Base-by-base conservation (phyloP, 129 eudicot species). In the Artemisia annua region DNA sequence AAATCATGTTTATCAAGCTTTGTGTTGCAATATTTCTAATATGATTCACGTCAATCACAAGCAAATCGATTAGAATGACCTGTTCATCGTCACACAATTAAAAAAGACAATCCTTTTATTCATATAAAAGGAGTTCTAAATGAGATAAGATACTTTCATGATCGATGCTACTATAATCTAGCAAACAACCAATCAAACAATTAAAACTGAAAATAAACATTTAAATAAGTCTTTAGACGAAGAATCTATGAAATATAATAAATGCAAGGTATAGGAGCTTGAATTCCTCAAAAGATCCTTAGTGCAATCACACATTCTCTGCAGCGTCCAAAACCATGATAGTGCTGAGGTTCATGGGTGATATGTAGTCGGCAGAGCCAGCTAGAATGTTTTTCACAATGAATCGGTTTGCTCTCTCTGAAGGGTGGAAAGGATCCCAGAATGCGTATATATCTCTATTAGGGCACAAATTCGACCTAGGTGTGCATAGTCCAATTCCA, bases 391-490 rank as follows among this genome's bases (percentile, higher is more conserved):
- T 57, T 13, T 74, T 63, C 16, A 73, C 86, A 18, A 83, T 68
- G 51, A 83, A 8, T 68, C 73, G 51, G 70, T 79, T 78, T 35
- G 86, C 86, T 62, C 56, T 82, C 51, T 83, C 86, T 0, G 80
- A 60, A 1, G 86, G 86, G 35, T 83, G 86, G 58, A 68, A 83
- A n/a, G 83, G 74, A 63, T 83, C 86, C 86, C 86, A 83, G 63
- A 83, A 83, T 15, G 80, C 77, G 46, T 78, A 64, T 69, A 51
- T 44, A 11, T 83, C 80, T 59, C 83, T 63, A 26, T 83, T 70
- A 1, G 73, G 71, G 39, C 87, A 83, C 56, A 83, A 56, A 69
- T 79, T 83, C 43, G 87, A 83, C 49, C 24, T 7, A 2, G 61
- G 60, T 11, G 83, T 83, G 75, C 87, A 83, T 28, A 79, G 71